Evolutionary conservation across 306 rosid species (phyloP).

Genomic region (Myrica gale): DNA sequence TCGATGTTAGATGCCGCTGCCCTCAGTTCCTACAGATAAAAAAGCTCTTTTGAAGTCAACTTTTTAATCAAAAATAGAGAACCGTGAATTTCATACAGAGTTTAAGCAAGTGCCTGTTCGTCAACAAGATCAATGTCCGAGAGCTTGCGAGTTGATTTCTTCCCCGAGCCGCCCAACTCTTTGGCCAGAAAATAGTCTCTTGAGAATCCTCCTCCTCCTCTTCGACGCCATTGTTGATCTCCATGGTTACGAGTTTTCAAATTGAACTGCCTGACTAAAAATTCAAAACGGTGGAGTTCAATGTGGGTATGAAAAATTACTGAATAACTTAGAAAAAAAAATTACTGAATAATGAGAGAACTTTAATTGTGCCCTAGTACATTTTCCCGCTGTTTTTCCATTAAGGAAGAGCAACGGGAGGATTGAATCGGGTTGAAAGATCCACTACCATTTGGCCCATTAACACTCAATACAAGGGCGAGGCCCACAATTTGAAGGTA

Average conservation of each 20-base stretch:
- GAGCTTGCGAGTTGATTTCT: slow-evolving; percentile 66
- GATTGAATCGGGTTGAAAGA: not conserved
- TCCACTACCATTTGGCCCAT: not conserved
- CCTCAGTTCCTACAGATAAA: slow-evolving; percentile 57
- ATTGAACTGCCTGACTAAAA: not conserved
- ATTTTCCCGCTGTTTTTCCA: slow-evolving; percentile 30
- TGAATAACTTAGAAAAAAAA: no score
- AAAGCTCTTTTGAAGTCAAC: not conserved
- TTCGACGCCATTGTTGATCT: slow-evolving; percentile 42
- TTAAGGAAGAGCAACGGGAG: not conserved
- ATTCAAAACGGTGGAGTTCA: not conserved
- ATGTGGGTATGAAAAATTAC: not conserved
- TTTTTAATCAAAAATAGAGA: not conserved
- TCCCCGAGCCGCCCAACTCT: slow-evolving; percentile 61
- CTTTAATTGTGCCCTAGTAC: slow-evolving; percentile 2
- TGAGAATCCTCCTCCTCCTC: slow-evolving; percentile 58
- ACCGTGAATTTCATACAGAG: not conserved
- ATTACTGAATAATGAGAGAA: not conserved
- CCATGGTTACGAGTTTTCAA: slow-evolving; percentile 34
- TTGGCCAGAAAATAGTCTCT: slow-evolving; percentile 87
- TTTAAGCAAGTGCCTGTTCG: slow-evolving; percentile 54
- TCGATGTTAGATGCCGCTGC: slow-evolving; percentile 52
- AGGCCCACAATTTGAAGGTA: no score
- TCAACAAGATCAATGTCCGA: slow-evolving; percentile 70
- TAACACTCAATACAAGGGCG: no score